Evolutionary conservation across 805 yeast genomes (phyloP), one percentile per base, ranked within the genome.

Genomic region (Wickerhamiella sorbophila): DNA sequence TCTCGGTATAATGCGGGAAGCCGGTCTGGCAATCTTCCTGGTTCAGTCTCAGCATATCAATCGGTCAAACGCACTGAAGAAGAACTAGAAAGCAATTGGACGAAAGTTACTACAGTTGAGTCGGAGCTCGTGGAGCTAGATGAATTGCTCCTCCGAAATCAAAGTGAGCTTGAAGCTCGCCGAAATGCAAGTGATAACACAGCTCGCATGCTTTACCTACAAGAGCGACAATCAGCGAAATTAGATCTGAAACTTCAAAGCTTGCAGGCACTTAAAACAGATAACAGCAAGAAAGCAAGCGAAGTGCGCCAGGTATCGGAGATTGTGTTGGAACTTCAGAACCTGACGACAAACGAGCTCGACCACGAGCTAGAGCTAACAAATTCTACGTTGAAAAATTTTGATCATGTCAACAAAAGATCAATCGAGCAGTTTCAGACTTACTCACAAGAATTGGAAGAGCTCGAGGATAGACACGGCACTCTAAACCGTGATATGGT

Each of bases 271-370:
- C 70, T 94, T 48, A 70, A 82, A 45, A 83, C 79, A 38, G 93
- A 82, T 48, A 59, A 83, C 19, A 78, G 76, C 48, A 72, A 70
- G 45, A 81, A 74, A 53, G 77, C 86, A 24, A 69, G 87, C 46
- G 94, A 82, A 33, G 62, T 87, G 33, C 96, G 96, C n/a, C 82
- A 81, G 3, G 64, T 88, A 15, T 88, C 95, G 0, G 95, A 86
- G 52, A 86, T 82, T 41, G 86, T 91, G 0, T 67, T 67, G 12
- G 54, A 60, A 27, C 73, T 67, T 52, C 69, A 66, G 29, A 57
- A 61, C 29, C 51, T 63, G 16, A 55, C 63, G 2, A 73, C 84
- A 9, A 75, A 72, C 31, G 66, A 69, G 5, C 58, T 87, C 26
- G 58, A 82, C 38, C 52, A 58, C 14, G 63, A 69, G 41, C 65